phyloP scores from a whole-genome alignment of 2,329 filamentous ascomycete genomes.

The Trichoderma pleuroti region DNA sequence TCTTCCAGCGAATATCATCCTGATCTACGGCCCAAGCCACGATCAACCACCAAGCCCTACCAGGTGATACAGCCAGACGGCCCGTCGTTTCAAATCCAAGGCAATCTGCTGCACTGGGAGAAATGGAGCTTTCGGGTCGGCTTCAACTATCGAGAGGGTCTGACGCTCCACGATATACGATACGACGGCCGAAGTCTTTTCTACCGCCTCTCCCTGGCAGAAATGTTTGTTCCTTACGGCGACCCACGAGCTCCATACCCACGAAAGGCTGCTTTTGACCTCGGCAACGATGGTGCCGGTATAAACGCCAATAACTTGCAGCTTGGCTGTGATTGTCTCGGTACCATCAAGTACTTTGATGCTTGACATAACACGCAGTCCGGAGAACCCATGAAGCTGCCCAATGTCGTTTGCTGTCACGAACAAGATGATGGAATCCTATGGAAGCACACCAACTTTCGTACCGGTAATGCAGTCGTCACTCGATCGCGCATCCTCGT shows the following conservation, averaged over 20 bases:
- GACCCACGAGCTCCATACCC: constrained; percentile 51
- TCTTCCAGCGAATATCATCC: not conserved
- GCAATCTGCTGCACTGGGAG: not conserved
- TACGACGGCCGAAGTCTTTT: constrained; percentile 61
- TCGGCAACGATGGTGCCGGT: constrained; percentile 64
- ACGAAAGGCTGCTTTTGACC: constrained; percentile 67
- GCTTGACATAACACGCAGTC: not conserved
- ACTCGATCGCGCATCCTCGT: constrained; percentile 55
- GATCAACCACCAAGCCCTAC: not conserved
- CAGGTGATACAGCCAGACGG: not conserved
- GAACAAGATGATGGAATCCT: constrained; percentile 49
- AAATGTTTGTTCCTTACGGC: not conserved
- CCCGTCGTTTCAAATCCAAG: not conserved
- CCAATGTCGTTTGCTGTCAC: constrained; percentile 37
- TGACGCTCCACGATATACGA: constrained; percentile 64
- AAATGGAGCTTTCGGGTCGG: not conserved
- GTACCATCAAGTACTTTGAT: constrained; percentile 43
- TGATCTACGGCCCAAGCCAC: not conserved
- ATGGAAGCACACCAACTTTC: constrained; percentile 61
- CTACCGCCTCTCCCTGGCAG: constrained; percentile 8
- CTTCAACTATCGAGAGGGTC: constrained; percentile 52
- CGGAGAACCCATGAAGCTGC: constrained; percentile 18
- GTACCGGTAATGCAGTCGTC: constrained; percentile 54
- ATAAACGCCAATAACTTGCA: constrained; percentile 63
- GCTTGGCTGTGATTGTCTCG: constrained; percentile 63